A percentile compares a stretch with the other conserved stretches of the same genome.
Conservation (phyloP, 768 basidiomycete genomes). For the Lenzites betulinus region DNA sequence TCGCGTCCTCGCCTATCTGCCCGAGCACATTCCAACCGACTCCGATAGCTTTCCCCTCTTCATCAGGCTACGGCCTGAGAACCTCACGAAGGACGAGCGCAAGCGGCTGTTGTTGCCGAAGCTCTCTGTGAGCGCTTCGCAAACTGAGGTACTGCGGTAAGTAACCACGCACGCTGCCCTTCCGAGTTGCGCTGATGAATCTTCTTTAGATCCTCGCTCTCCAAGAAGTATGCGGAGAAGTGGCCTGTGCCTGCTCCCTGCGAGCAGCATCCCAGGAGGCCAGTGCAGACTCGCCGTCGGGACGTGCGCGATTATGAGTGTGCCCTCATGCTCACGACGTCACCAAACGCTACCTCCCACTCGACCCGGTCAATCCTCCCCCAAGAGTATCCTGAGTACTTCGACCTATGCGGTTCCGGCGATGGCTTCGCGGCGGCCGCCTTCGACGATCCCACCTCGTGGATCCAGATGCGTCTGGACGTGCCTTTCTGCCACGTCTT, state of each 20-base stretch:
- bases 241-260: conserved; percentile 58
- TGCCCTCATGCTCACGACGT: conserved; percentile 36
- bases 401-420: conserved; percentile 47
- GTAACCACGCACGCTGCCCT: conserved; percentile 22
- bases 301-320: conserved; percentile 48
- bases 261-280: conserved; percentile 64
- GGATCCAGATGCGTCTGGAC: conserved; percentile 60
- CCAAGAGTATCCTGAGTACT: conserved; percentile 45
- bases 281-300: conserved; percentile 58
- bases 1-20: conserved; percentile 64
- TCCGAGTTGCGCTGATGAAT: not conserved
- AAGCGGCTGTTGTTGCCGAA: conserved; percentile 56
- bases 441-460: conserved; percentile 36
- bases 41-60: conserved; percentile 53
- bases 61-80: conserved; percentile 61
- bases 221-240: conserved; percentile 42
- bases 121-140: conserved; percentile 59
- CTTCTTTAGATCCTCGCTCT: conserved; percentile 42
- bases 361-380: conserved; percentile 55
- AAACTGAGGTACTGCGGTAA: conserved; percentile 69
- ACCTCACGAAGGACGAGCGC: conserved; percentile 50
- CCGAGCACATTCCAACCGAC: conserved; percentile 51
- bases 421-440: conserved; percentile 43
- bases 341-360: conserved; percentile 31
- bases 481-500: conserved; percentile 48